phyloP scores from a whole-genome alignment of 805 yeast genomes.

The Kluyveromyces starmeri region DNA sequence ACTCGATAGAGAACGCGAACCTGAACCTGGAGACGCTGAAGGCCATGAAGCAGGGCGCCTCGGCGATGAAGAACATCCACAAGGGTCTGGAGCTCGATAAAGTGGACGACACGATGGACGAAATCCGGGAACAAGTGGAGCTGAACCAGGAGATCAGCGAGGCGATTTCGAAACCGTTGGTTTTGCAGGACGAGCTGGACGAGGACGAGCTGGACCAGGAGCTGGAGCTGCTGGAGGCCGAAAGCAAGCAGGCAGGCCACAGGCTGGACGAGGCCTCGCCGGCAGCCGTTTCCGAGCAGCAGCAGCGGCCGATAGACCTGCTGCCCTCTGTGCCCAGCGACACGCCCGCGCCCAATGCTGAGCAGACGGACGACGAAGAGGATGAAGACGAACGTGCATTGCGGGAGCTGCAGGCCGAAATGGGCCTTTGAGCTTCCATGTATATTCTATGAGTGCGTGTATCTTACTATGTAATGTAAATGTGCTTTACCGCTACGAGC shows the following conservation, averaged over 20 bases:
- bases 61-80: slow-evolving; percentile 93
- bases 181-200: slow-evolving; percentile 56
- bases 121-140: slow-evolving; percentile 93
- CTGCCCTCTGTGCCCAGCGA: slow-evolving; percentile 41
- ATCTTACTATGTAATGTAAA: too few species aligned
- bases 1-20: slow-evolving; percentile 89
- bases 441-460: too few species aligned
- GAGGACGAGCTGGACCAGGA: slow-evolving; percentile 95
- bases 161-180: slow-evolving; percentile 91
- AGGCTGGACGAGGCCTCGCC: not conserved
- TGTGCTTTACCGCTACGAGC: too few species aligned
- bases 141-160: slow-evolving; percentile 91
- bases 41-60: slow-evolving; percentile 97
- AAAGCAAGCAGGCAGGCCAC: slow-evolving; percentile 50
- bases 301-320: slow-evolving; percentile 10
- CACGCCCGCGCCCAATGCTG: slow-evolving; percentile 10
- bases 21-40: slow-evolving; percentile 96
- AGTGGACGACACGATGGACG: slow-evolving; percentile 97
- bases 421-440: slow-evolving; percentile 51
- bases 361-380: slow-evolving; percentile 39
- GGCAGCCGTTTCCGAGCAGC: slow-evolving; percentile 1
- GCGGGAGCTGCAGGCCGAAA: slow-evolving; percentile 73
- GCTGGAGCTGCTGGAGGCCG: slow-evolving; percentile 79
- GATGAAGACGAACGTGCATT: slow-evolving; percentile 82
- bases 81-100: slow-evolving; percentile 92